Conservation (phyloP, 805 yeast species). For the Nakazawaea anatomiae region DNA sequence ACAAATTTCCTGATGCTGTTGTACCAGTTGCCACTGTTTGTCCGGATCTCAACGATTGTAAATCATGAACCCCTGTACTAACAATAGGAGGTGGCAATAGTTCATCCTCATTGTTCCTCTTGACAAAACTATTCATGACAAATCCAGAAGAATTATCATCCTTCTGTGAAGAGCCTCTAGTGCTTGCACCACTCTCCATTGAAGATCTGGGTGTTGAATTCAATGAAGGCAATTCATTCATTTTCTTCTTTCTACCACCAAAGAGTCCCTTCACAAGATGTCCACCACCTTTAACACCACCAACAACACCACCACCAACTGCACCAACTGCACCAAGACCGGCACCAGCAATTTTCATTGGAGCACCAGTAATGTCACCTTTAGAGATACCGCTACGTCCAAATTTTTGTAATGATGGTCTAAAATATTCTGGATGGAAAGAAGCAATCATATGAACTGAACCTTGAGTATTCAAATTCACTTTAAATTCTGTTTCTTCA, state of each 20-base stretch:
- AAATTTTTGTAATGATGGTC: slow-evolving; percentile 46
- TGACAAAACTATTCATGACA: slow-evolving; percentile 38
- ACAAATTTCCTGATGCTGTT: slow-evolving; percentile 13
- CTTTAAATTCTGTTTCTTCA: slow-evolving; percentile 34
- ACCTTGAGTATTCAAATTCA: slow-evolving; percentile 62
- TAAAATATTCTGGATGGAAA: slow-evolving; percentile 60
- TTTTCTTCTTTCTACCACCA: slow-evolving; percentile 23
- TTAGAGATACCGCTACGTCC: slow-evolving; percentile 33
- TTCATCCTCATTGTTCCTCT: slow-evolving; percentile 12
- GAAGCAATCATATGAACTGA: slow-evolving; percentile 43
- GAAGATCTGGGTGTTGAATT: slow-evolving; percentile 3
- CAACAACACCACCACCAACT: slow-evolving; percentile 31
- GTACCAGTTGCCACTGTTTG: slow-evolving; percentile 6
- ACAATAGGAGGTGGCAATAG: slow-evolving; percentile 14
- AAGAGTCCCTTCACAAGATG: slow-evolving; percentile 41
- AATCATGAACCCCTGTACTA: slow-evolving; percentile 19
- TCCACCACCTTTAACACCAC: slow-evolving; percentile 38
- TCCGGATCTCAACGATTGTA: slow-evolving; percentile 32
- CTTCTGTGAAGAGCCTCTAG: slow-evolving; percentile 20
- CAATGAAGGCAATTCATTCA: slow-evolving; percentile 8
- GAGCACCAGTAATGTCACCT: slow-evolving; percentile 34
- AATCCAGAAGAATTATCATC: slow-evolving; percentile 39
- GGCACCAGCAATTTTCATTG: slow-evolving; percentile 42
- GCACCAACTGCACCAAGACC: slow-evolving; percentile 31
- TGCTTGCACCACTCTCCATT: slow-evolving; percentile 13